These are phyloP conservation scores for Uncinocarpus reesii DNA, from an alignment of 2,329 filamentous ascomycete species.

Conservation along the genomic window DNA sequence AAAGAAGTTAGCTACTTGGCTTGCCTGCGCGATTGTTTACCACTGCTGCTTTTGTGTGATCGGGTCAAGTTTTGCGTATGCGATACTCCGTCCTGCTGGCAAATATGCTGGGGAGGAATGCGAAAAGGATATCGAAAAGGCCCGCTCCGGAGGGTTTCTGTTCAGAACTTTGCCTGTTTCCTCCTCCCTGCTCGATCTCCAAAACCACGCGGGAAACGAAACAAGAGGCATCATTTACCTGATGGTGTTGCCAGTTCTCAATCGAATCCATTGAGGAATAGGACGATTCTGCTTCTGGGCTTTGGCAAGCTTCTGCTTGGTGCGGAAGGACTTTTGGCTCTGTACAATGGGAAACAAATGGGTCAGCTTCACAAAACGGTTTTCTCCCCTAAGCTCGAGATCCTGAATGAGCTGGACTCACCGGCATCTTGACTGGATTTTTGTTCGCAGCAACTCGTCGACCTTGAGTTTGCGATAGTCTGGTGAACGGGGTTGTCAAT, in stretches of 20 bases:
- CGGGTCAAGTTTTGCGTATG: no score
- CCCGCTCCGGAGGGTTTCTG: no score
- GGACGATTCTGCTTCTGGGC: conserved; percentile 99
- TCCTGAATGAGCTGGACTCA: no score
- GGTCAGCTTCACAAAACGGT: conserved; percentile 1
- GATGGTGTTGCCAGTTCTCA: conserved; percentile 98
- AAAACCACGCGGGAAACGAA: neutral
- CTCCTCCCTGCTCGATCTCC: neutral
- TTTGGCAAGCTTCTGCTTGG: conserved; percentile 99
- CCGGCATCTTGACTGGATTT: conserved; percentile 48
- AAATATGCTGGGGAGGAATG: no score
- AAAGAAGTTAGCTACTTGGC: neutral
- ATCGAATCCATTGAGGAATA: conserved; percentile 98
- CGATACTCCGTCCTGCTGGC: no score
- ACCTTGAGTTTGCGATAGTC: conserved; percentile 13
- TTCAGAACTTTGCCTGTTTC: no score
- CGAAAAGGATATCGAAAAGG: neutral
- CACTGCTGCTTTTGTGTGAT: no score
- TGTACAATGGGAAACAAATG: conserved; percentile 35
- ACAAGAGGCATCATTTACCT: conserved; percentile 61
- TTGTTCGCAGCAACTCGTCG: conserved; percentile 18
- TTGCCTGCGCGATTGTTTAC: neutral
- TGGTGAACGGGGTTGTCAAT: conserved; percentile 21
- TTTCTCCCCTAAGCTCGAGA: no score
- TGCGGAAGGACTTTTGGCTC: conserved; percentile 99